Evolutionary conservation across 2,329 filamentous ascomycete species (phyloP), one percentile per base, ranked within the genome.

Genomic region (Pseudocercospora fuligena): DNA sequence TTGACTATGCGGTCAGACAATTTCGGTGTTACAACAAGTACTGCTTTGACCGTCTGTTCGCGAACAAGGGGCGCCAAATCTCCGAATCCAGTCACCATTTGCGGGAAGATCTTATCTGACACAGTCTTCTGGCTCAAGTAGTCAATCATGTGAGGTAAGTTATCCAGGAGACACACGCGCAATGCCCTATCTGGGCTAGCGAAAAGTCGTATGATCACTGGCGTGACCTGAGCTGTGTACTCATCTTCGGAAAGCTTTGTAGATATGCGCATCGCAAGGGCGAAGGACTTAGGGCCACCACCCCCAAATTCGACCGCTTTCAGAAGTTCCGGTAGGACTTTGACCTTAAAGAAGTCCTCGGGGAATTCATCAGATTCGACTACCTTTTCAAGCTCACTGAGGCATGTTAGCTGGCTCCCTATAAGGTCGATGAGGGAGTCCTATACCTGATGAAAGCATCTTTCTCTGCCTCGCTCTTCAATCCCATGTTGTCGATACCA

Each of bases 261-360:
- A 3, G 93, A 89, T 73, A 99, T 97, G 76, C 97, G 97, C 83
- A 98, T 89, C 47, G 97, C 92, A 1, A 97, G 89, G 0, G 86
- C 82, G 66, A 99, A 92, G 0, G 97, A 94, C 76, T 97, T 96
- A 0, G 94, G 92, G 0, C 95, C 95, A 29, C 95, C 95, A 11
- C 94, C 95, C 7, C 95, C 95, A 78, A 97, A 99, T 75, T 99
- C 95, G n/a, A 98, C 93, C 0, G 94, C 97, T 77, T 98, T 99
- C n/a, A 99, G 85, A 31, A 99, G 83, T 77, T 99, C 95, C 0
- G 95, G 95, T 8, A 99, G 84, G 3, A 99, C 89, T 76, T 98
- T 99, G 86, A 97, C 92, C 77, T 96, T 97, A 84, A 98, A 97
- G 79, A 97, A 99, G 66, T 98, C 95, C 76, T 97, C 94, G 0